Evolutionary conservation across 148 eudicot genomes (phyloP).

Genomic region (Heliosperma pusillum): DNA sequence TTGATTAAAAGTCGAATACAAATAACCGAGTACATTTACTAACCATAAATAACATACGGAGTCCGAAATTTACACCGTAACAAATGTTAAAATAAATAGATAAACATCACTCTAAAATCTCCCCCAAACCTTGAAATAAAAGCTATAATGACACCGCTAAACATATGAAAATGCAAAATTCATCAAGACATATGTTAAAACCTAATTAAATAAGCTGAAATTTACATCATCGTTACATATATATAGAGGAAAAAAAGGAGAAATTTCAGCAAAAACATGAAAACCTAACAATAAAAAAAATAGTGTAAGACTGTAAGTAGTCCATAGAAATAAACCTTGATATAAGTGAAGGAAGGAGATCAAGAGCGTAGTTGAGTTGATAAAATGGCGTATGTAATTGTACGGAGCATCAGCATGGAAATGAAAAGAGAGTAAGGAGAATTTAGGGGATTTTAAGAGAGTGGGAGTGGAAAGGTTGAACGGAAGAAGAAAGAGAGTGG

Average conservation of each 20-base stretch:
- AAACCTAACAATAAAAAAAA: conserved; percentile 2
- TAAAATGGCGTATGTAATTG: conserved; percentile 9
- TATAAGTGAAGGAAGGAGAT: background rate
- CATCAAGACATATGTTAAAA: background rate
- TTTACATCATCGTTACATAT: background rate
- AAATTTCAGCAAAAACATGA: background rate
- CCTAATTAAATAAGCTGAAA: background rate
- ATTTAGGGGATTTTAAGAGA: background rate
- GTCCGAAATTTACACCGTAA: too few relatives aligned
- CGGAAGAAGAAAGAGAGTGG: too few relatives aligned
- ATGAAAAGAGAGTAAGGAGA: background rate
- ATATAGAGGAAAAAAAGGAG: background rate
- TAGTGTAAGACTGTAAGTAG: background rate
- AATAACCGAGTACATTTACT: too few relatives aligned
- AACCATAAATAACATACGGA: too few relatives aligned
- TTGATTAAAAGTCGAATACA: background rate
- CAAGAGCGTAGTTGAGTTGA: background rate
- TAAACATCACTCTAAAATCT: background rate
- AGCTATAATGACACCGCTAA: background rate
- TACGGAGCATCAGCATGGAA: background rate
- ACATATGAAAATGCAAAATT: background rate
- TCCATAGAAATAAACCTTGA: background rate
- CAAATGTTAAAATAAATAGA: background rate
- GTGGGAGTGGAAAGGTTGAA: background rate
- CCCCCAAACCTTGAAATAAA: too few relatives aligned